These are phyloP conservation scores for Penicillium turbatum DNA, from an alignment of 495 filamentous ascomycete species.

Conservation along the genomic window DNA sequence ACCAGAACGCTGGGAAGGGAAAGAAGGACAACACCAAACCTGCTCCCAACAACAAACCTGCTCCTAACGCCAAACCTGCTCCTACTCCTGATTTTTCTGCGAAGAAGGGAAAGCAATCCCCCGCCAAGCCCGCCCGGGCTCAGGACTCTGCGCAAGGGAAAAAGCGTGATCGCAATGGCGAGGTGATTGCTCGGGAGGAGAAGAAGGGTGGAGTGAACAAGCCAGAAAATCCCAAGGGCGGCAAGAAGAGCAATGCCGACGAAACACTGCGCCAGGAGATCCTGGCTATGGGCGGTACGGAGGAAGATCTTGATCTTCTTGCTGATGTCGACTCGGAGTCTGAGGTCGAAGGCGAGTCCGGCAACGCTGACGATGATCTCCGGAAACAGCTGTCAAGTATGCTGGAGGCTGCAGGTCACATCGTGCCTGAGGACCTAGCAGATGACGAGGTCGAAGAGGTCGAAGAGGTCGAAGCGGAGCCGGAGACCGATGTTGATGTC, in stretches of 20 bases:
- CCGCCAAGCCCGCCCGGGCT: conserved; percentile 26
- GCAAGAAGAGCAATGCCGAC: conserved; percentile 23
- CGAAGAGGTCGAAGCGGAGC: conserved; percentile 35
- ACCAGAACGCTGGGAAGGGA: conserved; percentile 42
- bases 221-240: conserved; percentile 19
- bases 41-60: too few relatives aligned
- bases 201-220: conserved; percentile 28
- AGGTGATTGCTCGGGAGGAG: conserved; percentile 40
- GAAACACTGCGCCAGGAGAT: conserved; percentile 64
- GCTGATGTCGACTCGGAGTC: conserved; percentile 58
- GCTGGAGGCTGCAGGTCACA: conserved; percentile 41
- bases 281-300: conserved; percentile 68
- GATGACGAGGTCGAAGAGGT: conserved; percentile 47
- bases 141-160: conserved; percentile 35
- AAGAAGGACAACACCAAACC: conserved; percentile 43
- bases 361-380: conserved; percentile 34
- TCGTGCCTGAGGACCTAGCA: conserved; percentile 39
- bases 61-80: neutral
- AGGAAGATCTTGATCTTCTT: conserved; percentile 68
- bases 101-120: conserved; percentile 28
- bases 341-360: conserved; percentile 46
- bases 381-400: conserved; percentile 43
- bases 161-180: conserved; percentile 50
- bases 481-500: conserved; percentile 25
- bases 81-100: conserved; percentile 13